Conservation (phyloP, 192 early-diverging fungal species). For the Backusella circina region DNA sequence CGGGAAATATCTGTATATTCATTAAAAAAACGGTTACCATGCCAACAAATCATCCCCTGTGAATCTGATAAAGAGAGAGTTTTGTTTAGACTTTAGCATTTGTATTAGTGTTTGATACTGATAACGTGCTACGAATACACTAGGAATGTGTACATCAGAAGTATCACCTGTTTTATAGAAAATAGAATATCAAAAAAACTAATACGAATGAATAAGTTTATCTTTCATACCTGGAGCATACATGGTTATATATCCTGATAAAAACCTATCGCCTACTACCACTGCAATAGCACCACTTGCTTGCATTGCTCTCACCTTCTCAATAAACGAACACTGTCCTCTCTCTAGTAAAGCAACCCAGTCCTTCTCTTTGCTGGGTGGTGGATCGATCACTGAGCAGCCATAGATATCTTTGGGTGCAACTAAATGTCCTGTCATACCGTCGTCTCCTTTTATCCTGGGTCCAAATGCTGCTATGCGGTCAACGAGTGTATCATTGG, state of each 20-base stretch:
- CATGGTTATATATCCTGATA: too few species aligned
- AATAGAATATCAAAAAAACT: not conserved
- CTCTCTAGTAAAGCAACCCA: constrained; percentile 90
- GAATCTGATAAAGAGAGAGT: constrained; percentile 28
- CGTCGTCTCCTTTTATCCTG: constrained; percentile 59
- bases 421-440: constrained; percentile 62
- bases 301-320: constrained; percentile 93
- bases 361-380: constrained; percentile 30
- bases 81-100: constrained; percentile 5
- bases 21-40: constrained; percentile 19
- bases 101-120: constrained; percentile 64
- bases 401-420: constrained; percentile 48
- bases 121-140: constrained; percentile 78
- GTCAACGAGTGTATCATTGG: constrained; percentile 58
- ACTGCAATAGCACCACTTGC: constrained; percentile 78
- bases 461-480: constrained; percentile 88
- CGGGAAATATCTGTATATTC: not conserved
- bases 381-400: constrained; percentile 44
- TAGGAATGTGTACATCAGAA: constrained; percentile 82
- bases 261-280: constrained; percentile 83
- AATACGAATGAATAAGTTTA: not conserved
- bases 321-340: constrained; percentile 87
- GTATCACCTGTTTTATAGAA: constrained; percentile 63
- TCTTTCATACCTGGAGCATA: constrained; percentile 62
- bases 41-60: constrained; percentile 43